phyloP scores from a whole-genome alignment of 106 monocot species.

The Acorus gramineus region DNA sequence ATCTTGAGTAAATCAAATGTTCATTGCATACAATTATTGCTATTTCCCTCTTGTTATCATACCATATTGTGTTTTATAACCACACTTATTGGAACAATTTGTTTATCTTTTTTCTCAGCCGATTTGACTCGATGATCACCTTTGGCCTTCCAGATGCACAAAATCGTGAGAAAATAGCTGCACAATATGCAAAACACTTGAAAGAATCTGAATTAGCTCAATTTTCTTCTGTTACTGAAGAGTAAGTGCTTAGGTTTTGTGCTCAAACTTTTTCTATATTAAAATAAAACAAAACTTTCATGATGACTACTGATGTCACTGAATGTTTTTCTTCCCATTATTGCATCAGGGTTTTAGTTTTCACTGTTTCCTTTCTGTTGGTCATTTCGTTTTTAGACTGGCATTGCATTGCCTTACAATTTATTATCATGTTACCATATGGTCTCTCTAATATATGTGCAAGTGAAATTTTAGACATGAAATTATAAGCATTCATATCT shows the following conservation, averaged over 20 bases:
- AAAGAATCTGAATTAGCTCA: constrained; percentile 46
- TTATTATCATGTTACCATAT: too few species aligned
- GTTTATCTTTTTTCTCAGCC: constrained; percentile 32
- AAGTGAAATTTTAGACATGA: too few species aligned
- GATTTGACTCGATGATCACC: constrained; percentile 82
- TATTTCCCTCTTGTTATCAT: constrained; percentile 2
- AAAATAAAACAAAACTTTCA: not conserved
- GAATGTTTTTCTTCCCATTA: too few species aligned
- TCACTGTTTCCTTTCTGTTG: too few species aligned
- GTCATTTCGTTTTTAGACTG: too few species aligned
- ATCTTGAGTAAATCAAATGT: not conserved
- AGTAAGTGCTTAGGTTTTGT: constrained; percentile 26
- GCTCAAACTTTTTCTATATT: not conserved
- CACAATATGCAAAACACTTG: constrained; percentile 93
- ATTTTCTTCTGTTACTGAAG: constrained; percentile 58
- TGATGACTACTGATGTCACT: too few species aligned
- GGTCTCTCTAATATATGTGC: too few species aligned
- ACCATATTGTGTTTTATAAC: not conserved
- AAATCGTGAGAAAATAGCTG: constrained; percentile 63
- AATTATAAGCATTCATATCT: too few species aligned
- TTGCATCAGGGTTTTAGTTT: too few species aligned
- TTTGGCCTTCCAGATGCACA: constrained; percentile 78
- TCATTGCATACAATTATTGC: not conserved
- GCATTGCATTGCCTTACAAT: too few species aligned
- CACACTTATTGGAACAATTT: not conserved